Evolutionary conservation across 257 asterid genomes (phyloP).

Genomic region (Henckelia pumila): DNA sequence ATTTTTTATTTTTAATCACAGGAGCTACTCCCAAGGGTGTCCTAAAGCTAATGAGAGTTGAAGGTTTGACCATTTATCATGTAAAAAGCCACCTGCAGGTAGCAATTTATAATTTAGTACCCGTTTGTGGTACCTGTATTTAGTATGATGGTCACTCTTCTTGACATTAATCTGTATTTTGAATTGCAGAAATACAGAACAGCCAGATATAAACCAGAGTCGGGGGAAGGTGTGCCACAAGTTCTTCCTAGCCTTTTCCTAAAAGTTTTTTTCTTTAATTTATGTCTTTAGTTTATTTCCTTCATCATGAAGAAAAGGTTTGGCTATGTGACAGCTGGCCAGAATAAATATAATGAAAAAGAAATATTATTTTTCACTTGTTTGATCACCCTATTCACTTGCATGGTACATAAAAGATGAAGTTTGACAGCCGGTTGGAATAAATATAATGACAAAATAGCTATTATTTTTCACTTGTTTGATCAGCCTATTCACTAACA

Average conservation of each 20-base stretch:
- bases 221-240: not conserved
- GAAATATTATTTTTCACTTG: too few relatives aligned
- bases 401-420: too few relatives aligned
- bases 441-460: too few relatives aligned
- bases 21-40: constrained; percentile 71
- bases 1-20: constrained; percentile 23
- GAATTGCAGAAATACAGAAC: not conserved
- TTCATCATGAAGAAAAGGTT: too few relatives aligned
- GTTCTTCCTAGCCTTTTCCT: not conserved
- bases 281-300: too few relatives aligned
- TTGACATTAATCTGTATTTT: not conserved
- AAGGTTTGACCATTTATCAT: constrained; percentile 47
- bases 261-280: too few relatives aligned
- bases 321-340: too few relatives aligned
- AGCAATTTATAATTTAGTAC: not conserved
- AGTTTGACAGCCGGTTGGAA: too few relatives aligned
- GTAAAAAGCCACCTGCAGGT: constrained; percentile 69
- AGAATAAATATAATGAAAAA: too few relatives aligned
- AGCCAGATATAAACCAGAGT: not conserved
- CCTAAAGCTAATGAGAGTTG: constrained; percentile 48
- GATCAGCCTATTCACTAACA: too few relatives aligned
- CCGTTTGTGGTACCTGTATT: not conserved
- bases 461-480: too few relatives aligned
- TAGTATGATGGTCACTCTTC: not conserved
- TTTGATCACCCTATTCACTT: too few relatives aligned